Conservation (phyloP, 2,329 filamentous ascomycete genomes). For the Dactylellina cionopaga region DNA sequence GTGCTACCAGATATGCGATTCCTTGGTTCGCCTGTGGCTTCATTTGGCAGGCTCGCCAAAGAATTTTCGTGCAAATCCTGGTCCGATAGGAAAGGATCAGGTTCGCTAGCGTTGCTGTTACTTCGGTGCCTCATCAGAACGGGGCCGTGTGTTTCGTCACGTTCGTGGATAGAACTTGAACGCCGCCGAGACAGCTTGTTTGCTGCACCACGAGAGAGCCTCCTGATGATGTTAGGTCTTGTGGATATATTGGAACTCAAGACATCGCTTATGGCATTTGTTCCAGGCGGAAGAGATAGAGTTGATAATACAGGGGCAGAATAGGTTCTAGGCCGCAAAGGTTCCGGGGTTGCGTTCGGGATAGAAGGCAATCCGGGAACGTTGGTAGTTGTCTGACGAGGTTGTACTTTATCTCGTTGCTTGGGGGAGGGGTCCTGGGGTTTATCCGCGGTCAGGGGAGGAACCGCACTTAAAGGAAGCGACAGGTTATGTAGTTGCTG, state of each 20-base stretch:
- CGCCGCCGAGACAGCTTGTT: constrained; percentile 78
- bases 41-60: constrained; percentile 64
- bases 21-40: constrained; percentile 25
- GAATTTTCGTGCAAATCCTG: constrained; percentile 65
- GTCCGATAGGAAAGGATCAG: constrained; percentile 61
- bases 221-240: constrained; percentile 75
- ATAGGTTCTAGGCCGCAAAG: constrained; percentile 39
- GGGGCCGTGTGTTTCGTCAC: constrained; percentile 88
- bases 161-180: constrained; percentile 77
- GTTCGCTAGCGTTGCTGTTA: constrained; percentile 81
- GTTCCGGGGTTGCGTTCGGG: constrained; percentile 24
- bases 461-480: constrained; percentile 6
- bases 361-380: constrained; percentile 1
- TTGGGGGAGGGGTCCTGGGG: constrained; percentile 7
- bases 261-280: constrained; percentile 72
- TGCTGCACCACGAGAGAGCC: constrained; percentile 82
- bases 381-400: constrained; percentile 3
- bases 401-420: constrained; percentile 27
- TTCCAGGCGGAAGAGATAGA: constrained; percentile 39
- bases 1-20: constrained; percentile 58
- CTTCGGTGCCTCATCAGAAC: constrained; percentile 87
- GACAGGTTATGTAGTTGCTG: constrained; percentile 22
- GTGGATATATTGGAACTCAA: constrained; percentile 69
- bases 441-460: background rate
- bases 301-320: constrained; percentile 44